Evolutionary conservation across 176 grass and related monocot genomes (phyloP).

Genomic region (Phoenix roebelenii): DNA sequence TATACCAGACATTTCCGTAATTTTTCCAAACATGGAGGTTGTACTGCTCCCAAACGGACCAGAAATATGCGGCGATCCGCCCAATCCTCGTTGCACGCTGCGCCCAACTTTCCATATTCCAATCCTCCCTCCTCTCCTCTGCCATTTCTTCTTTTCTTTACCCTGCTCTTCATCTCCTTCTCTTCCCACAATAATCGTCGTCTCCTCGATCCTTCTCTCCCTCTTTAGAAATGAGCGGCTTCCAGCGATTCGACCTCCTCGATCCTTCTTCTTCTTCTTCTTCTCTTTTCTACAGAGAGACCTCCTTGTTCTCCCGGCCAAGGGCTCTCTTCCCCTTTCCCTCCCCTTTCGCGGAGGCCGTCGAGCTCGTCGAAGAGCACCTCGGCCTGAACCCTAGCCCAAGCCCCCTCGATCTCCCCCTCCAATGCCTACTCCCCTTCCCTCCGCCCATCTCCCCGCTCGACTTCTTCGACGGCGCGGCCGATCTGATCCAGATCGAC

Average conservation of each 20-base stretch:
- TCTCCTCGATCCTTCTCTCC: background rate
- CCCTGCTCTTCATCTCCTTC: too few species aligned
- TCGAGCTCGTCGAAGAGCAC: background rate
- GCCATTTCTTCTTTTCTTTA: too few species aligned
- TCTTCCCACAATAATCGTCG: background rate
- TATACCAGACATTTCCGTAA: too few species aligned
- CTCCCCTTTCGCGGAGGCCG: background rate
- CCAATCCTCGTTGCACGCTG: too few species aligned
- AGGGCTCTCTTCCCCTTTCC: conserved; percentile 8
- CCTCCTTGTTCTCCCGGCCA: background rate
- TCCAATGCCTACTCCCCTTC: conserved; percentile 1
- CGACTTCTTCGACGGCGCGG: conserved; percentile 12
- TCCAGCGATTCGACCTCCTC: conserved; percentile 19
- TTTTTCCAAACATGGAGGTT: too few species aligned
- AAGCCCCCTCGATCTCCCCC: background rate
- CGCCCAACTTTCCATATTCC: too few species aligned
- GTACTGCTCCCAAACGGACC: too few species aligned
- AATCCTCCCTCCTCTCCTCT: too few species aligned
- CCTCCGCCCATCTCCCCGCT: background rate
- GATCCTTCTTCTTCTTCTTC: conserved; percentile 31
- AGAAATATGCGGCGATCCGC: too few species aligned
- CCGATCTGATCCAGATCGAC: background rate
- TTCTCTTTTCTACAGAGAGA: background rate
- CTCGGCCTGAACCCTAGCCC: conserved; percentile 3
- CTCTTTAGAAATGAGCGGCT: conserved; percentile 28